Evolutionary conservation across 306 rosid genomes (phyloP), one percentile per base, ranked within the genome.

Genomic region (Astragalus membranaceus): DNA sequence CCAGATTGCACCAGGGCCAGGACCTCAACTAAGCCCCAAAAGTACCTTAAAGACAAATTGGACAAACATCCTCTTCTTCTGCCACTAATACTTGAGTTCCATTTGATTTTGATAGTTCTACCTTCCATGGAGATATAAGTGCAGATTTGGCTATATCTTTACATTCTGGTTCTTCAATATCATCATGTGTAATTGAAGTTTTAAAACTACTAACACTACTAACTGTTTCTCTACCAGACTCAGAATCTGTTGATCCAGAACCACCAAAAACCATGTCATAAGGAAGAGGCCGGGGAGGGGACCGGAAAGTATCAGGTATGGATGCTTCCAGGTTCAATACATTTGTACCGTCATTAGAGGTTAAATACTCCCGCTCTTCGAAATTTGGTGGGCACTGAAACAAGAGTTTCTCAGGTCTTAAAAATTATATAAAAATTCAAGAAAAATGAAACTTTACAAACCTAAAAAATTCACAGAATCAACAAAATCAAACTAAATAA

Each of bases 251-350:
- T 41, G 84, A 83, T 20, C 43, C 77, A 48, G 85, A 82, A 64
- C 76, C 80, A 65, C 91, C 86, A 5, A 85, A 80, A 66, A 88
- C 88, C 39, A 60, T 48, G 75, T 92, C 95, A 67, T 86, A 92
- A 0, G 95, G 96, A 70, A 86, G 63, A 46, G 98, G 98, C 9
- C 83, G 76, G 36, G 96, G 98, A 82, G 96, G 98, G 37, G 92
- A 44, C 64, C 67, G 89, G 65, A 78, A 92, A 9, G 95, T 88
- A 83, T 88, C 91, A 3, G 95, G 96, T 33, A 71, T 80, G 17
- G 91, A 80, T 1, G 81, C 26, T 60, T 86, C 92, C 68, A 83
- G 61, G 84, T 82, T 64, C 66, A 81, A 81, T 41, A 79, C 77
- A 49, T 82, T 39, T 0, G 82, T 47, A 29, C 84, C 85, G 30